Evolutionary conservation across 306 rosid genomes (phyloP).

Genomic region (Senna tora): DNA sequence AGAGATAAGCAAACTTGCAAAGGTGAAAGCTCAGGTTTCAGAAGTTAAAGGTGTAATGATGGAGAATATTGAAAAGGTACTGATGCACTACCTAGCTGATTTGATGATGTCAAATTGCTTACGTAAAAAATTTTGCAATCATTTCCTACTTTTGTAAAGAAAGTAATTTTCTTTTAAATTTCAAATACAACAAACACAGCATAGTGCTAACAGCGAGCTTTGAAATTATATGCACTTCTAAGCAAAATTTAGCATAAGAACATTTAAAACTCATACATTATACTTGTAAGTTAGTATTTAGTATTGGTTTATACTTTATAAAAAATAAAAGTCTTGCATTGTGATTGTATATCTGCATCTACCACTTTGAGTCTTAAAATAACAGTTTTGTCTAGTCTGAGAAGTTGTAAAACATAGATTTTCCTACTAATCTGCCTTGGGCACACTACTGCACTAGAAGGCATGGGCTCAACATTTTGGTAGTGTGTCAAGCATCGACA

Average conservation of each 20-base stretch:
- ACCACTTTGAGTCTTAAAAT: conserved; percentile 7
- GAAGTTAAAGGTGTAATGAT: conserved; percentile 99
- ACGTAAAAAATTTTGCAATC: background rate
- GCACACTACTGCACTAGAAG: no score
- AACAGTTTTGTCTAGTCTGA: background rate
- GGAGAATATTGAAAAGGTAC: conserved; percentile 99
- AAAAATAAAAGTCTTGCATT: background rate
- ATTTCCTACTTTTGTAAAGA: background rate
- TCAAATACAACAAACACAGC: background rate
- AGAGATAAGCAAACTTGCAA: conserved; percentile 94
- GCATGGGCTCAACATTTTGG: no score
- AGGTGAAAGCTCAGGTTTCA: conserved; percentile 96
- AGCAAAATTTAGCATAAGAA: conserved; percentile 20
- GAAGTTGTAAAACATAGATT: background rate
- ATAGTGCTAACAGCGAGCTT: background rate
- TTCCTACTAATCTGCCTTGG: background rate
- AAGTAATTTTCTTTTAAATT: conserved; percentile 15
- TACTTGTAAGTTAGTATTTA: background rate
- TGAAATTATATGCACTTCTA: background rate
- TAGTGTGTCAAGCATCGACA: no score
- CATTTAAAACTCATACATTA: background rate
- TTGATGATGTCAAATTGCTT: conserved; percentile 21
- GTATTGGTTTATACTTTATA: conserved; percentile 6
- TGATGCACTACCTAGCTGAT: background rate
- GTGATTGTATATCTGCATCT: background rate